phyloP scores from a whole-genome alignment of 2,329 filamentous ascomycete genomes.

The Claviceps sp. region DNA sequence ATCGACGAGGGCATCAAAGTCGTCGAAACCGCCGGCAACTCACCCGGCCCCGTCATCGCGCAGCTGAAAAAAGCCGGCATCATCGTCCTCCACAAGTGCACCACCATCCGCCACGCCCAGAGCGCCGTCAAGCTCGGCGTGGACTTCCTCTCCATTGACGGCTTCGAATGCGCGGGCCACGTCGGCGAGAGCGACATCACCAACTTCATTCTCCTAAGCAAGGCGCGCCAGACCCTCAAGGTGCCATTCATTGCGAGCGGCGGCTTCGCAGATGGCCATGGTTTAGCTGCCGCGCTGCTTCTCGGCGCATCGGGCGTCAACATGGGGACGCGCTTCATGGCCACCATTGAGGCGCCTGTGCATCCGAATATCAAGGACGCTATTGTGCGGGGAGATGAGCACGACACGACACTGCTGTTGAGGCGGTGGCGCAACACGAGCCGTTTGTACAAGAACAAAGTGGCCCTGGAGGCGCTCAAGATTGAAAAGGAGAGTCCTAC shows the following conservation, averaged over 20 bases:
- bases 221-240: conserved; percentile 69
- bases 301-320: conserved; percentile 91
- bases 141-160: conserved; percentile 93
- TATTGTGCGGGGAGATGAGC: conserved; percentile 80
- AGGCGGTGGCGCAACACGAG: conserved; percentile 88
- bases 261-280: conserved; percentile 89
- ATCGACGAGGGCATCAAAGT: conserved; percentile 87
- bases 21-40: conserved; percentile 86
- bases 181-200: conserved; percentile 80
- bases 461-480: conserved; percentile 65
- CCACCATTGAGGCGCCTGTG: conserved; percentile 83
- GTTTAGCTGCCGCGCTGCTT: conserved; percentile 77
- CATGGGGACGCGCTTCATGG: conserved; percentile 98
- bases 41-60: conserved; percentile 76
- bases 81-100: conserved; percentile 93
- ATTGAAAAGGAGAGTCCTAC: conserved; percentile 71
- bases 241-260: conserved; percentile 93
- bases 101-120: conserved; percentile 83
- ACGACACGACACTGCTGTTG: conserved; percentile 79
- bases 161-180: conserved; percentile 91
- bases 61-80: conserved; percentile 69
- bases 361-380: conserved; percentile 88
- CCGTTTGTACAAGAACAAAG: conserved; percentile 80
- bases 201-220: conserved; percentile 76
- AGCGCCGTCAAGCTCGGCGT: conserved; percentile 89